A percentile compares a stretch with the other conserved stretches of the same genome.
phyloP scores from a whole-genome alignment of 2,329 filamentous ascomycete genomes.

The Calonectria crousiana region DNA sequence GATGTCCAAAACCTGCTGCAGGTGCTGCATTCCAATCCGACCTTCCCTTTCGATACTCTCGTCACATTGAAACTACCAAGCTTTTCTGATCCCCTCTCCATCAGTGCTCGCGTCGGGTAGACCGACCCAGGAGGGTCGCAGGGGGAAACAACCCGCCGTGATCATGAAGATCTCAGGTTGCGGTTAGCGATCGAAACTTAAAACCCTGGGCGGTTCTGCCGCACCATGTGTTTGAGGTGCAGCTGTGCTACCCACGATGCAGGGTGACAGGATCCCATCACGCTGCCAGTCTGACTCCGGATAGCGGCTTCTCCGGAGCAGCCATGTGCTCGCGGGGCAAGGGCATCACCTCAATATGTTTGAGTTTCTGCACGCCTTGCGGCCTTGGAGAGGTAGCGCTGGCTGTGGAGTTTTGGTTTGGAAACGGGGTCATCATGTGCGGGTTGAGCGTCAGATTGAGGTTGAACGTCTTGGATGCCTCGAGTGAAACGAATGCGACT shows the following conservation, averaged over 20 bases:
- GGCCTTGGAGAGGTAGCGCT: slow-evolving; percentile 12
- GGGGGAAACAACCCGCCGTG: neutral
- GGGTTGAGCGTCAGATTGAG: slow-evolving; percentile 4
- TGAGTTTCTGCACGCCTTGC: neutral
- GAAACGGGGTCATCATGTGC: slow-evolving; percentile 12
- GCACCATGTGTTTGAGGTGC: slow-evolving; percentile 11
- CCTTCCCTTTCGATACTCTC: neutral
- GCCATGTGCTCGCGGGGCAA: neutral
- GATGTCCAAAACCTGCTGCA: neutral
- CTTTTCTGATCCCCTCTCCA: neutral
- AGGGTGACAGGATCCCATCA: slow-evolving; percentile 6
- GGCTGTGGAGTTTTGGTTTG: slow-evolving; percentile 14
- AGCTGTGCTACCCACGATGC: slow-evolving; percentile 7
- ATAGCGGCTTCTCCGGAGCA: slow-evolving; percentile 15
- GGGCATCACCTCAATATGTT: neutral
- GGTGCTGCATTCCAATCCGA: neutral
- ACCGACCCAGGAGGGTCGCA: neutral
- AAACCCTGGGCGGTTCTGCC: slow-evolving; percentile 9
- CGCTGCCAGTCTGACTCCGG: slow-evolving; percentile 15
- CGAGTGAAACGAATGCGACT: slow-evolving; percentile 5
- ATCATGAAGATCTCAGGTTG: slow-evolving; percentile 6
- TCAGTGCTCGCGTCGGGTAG: neutral
- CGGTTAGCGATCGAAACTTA: slow-evolving; percentile 1
- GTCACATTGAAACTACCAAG: neutral
- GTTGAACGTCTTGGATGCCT: neutral